Percentiles rank a stretch among this genome's conserved stretches.
Evolutionary conservation across 345 rosid genomes (phyloP).

Genomic region (Gossypium stocksii): DNA sequence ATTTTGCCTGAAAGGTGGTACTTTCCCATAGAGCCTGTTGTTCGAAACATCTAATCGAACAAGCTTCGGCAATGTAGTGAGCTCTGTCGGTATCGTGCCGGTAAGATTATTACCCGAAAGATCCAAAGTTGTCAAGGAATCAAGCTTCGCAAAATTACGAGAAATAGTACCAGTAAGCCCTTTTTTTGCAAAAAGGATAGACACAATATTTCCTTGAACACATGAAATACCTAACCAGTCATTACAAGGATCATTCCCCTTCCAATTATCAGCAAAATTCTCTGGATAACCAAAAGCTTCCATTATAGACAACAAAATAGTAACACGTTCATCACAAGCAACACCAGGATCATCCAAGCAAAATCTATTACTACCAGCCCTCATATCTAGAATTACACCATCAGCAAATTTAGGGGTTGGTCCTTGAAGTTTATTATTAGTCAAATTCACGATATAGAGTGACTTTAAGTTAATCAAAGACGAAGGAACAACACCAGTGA

Average conservation of each 20-base stretch:
- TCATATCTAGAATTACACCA: slow-evolving; percentile 23
- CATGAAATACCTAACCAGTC: slow-evolving; percentile 65
- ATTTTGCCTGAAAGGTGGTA: slow-evolving; percentile 40
- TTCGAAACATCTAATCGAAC: slow-evolving; percentile 52
- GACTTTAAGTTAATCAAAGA: slow-evolving; percentile 33
- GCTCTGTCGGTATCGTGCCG: slow-evolving; percentile 62
- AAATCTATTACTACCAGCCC: slow-evolving; percentile 25
- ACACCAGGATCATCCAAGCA: slow-evolving; percentile 33
- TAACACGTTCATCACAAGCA: slow-evolving; percentile 37
- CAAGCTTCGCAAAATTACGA: slow-evolving; percentile 41
- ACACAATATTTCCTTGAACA: slow-evolving; percentile 34
- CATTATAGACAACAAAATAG: slow-evolving; percentile 27
- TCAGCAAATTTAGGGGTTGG: slow-evolving; percentile 29
- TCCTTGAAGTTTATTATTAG: slow-evolving; percentile 41
- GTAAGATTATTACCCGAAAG: slow-evolving; percentile 48
- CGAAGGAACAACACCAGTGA: slow-evolving; percentile 61
- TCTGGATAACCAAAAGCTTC: slow-evolving; percentile 32
- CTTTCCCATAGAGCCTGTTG: slow-evolving; percentile 43
- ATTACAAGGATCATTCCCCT: slow-evolving; percentile 57
- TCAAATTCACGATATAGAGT: slow-evolving; percentile 43
- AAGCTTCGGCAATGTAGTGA: slow-evolving; percentile 49
- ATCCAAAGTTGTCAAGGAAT: slow-evolving; percentile 41
- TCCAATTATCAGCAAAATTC: slow-evolving; percentile 35
- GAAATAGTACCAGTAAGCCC: slow-evolving; percentile 65
- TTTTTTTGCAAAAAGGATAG: slow-evolving; percentile 41